Evolutionary conservation across 2,329 filamentous ascomycete species (phyloP).

Genomic region (Karstenula rhodostoma): DNA sequence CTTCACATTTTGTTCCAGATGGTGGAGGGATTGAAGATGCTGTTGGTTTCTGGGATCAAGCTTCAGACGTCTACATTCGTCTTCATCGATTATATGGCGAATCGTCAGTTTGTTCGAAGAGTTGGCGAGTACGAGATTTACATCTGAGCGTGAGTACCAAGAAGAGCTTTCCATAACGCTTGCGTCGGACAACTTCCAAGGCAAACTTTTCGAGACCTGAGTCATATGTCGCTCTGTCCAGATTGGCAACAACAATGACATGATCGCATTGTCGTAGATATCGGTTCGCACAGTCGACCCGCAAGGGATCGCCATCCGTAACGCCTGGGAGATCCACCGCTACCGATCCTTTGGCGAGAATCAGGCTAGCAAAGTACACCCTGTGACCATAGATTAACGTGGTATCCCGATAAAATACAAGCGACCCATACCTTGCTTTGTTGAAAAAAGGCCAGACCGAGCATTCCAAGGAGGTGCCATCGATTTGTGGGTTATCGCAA

Average conservation of each 20-base stretch:
- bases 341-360: slow-evolving; percentile 4
- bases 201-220: slow-evolving; percentile 1
- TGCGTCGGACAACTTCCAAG: slow-evolving; percentile 2
- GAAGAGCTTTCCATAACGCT: slow-evolving; percentile 8
- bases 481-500: slow-evolving; percentile 17
- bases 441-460: slow-evolving; percentile 35
- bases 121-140: background rate
- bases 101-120: background rate
- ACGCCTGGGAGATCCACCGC: slow-evolving; percentile 10
- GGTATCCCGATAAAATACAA: slow-evolving; percentile 3
- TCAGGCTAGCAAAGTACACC: slow-evolving; percentile 2
- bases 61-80: background rate
- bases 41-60: background rate
- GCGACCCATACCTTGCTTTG: background rate
- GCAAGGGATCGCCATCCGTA: slow-evolving; percentile 1
- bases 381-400: background rate
- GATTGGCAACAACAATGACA: slow-evolving; percentile 7
- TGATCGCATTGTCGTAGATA: slow-evolving; percentile 6
- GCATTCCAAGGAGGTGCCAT: slow-evolving; percentile 22
- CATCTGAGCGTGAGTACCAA: slow-evolving; percentile 11
- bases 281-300: background rate
- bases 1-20: background rate
- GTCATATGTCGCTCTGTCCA: slow-evolving; percentile 11
- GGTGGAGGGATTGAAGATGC: slow-evolving; percentile 1
- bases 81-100: background rate